phyloP scores from a whole-genome alignment of 805 yeast genomes.

The Sungouiella thailandica region DNA sequence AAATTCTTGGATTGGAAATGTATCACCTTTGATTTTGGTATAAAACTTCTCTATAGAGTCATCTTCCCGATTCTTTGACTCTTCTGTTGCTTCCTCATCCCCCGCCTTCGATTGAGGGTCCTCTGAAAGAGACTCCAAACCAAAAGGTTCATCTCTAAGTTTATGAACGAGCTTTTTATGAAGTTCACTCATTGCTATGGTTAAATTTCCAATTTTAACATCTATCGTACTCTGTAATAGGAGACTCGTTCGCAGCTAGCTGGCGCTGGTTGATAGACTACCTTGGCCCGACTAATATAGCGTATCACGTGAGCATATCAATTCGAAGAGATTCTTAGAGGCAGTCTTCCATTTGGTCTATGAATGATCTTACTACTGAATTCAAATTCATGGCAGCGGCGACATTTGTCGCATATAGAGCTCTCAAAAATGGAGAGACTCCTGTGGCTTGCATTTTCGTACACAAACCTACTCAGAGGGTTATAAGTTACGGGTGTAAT shows the following conservation, averaged over 20 bases:
- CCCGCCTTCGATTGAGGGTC: too few relatives aligned
- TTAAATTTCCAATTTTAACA: too few relatives aligned
- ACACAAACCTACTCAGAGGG: slow-evolving; percentile 27
- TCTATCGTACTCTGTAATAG: too few relatives aligned
- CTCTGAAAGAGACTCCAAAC: too few relatives aligned
- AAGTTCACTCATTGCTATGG: too few relatives aligned
- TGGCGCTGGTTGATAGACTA: not conserved
- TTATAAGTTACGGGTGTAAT: slow-evolving; percentile 77
- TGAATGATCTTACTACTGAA: slow-evolving; percentile 11
- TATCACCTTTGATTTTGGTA: slow-evolving; percentile 7
- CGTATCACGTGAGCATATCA: not conserved
- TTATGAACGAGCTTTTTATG: too few relatives aligned
- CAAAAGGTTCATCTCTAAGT: too few relatives aligned
- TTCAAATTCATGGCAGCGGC: slow-evolving; percentile 48
- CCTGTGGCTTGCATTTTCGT: slow-evolving; percentile 78
- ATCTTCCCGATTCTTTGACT: too few relatives aligned
- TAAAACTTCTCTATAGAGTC: too few relatives aligned
- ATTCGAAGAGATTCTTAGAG: not conserved
- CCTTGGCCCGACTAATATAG: not conserved
- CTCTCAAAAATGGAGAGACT: slow-evolving; percentile 64
- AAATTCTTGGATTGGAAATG: slow-evolving; percentile 16
- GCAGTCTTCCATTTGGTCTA: too few relatives aligned
- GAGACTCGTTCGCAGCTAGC: too few relatives aligned
- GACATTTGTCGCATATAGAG: slow-evolving; percentile 53
- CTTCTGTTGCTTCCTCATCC: too few relatives aligned